These are phyloP conservation scores for Boeremia lycopersici DNA, from an alignment of 2,329 filamentous ascomycete species.

Conservation along the genomic window DNA sequence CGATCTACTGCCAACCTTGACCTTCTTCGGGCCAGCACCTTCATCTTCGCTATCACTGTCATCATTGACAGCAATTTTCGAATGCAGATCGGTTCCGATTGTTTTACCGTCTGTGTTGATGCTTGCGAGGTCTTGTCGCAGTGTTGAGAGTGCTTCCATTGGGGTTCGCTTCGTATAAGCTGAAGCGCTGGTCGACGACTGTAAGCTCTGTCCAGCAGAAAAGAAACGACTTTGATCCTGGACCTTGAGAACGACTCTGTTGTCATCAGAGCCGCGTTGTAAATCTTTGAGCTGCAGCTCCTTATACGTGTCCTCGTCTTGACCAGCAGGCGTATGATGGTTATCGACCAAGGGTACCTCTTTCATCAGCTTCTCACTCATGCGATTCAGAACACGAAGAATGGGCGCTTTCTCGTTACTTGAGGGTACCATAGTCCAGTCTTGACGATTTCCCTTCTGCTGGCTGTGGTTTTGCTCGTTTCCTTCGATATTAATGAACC, in stretches of 20 bases:
- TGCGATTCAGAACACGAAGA: conserved; percentile 83
- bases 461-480: conserved; percentile 96
- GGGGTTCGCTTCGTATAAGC: conserved; percentile 74
- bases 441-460: conserved; percentile 82
- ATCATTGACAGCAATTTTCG: conserved; percentile 71
- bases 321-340: conserved; percentile 67
- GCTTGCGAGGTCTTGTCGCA: conserved; percentile 68
- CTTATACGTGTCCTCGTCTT: conserved; percentile 75
- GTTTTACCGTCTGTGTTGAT: conserved; percentile 39
- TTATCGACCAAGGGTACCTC: conserved; percentile 80
- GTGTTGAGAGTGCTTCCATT: conserved; percentile 66
- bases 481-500: conserved; percentile 89
- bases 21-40: conserved; percentile 62
- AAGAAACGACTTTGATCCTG: conserved; percentile 88
- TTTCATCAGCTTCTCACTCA: conserved; percentile 92
- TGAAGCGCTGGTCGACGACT: conserved; percentile 56
- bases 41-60: conserved; percentile 64
- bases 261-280: conserved; percentile 72
- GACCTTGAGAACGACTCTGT: conserved; percentile 82
- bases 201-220: conserved; percentile 56
- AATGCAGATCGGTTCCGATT: conserved; percentile 61
- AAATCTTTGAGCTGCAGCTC: conserved; percentile 81
- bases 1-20: conserved; percentile 71
- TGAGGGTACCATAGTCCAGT: conserved; percentile 84
- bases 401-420: conserved; percentile 81